These are phyloP conservation scores for Scedosporium boydii DNA, from an alignment of 2,329 filamentous ascomycete genomes.

Conservation along the genomic window DNA sequence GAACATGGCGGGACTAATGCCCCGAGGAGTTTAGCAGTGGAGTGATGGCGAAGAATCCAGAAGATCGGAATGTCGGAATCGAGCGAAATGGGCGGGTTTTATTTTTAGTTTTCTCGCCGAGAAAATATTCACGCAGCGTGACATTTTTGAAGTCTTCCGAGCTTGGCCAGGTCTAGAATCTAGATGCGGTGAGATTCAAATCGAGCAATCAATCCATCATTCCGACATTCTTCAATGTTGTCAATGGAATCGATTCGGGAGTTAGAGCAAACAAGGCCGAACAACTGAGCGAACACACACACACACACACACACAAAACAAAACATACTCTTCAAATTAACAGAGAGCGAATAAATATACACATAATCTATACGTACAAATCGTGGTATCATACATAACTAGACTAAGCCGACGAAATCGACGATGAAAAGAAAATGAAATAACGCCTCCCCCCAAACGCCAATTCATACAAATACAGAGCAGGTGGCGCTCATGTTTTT, in stretches of 20 bases:
- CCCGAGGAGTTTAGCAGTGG: neutral
- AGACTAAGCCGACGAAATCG: neutral
- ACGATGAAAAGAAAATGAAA: neutral
- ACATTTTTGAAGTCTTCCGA: neutral
- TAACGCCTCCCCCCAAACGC: neutral
- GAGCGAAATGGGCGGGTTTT: neutral
- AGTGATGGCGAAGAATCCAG: neutral
- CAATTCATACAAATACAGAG: neutral
- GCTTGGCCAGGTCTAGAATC: no score
- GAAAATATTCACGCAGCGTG: constrained; percentile 3
- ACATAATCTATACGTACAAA: neutral
- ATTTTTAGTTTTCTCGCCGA: neutral
- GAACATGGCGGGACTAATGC: no score
- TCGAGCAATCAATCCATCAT: neutral
- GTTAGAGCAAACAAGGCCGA: constrained; percentile 6
- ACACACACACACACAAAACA: constrained; percentile 11
- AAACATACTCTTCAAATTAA: neutral
- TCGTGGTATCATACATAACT: neutral
- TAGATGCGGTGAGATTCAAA: no score
- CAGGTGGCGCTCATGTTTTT: neutral
- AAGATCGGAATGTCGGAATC: neutral
- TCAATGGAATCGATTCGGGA: no score
- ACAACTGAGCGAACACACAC: constrained; percentile 12
- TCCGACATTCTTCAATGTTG: neutral
- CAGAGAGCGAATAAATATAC: neutral